phyloP scores from a whole-genome alignment of 345 rosid genomes.

The Arabidopsis arenosa region DNA sequence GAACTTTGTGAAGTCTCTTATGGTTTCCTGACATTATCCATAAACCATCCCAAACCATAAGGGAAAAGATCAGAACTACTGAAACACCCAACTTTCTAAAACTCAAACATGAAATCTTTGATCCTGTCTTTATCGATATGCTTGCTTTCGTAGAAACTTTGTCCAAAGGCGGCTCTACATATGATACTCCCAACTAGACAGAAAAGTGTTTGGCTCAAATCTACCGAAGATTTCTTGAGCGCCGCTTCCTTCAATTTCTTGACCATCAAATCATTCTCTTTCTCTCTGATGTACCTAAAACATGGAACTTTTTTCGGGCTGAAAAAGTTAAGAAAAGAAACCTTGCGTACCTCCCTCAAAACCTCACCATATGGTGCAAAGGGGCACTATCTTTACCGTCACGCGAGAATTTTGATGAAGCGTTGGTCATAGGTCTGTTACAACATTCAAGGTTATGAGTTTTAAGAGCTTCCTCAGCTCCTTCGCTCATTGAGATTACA shows the following conservation, averaged over 20 bases:
- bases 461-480: slow-evolving; percentile 44
- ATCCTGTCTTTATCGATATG: slow-evolving; percentile 16
- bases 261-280: slow-evolving; percentile 38
- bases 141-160: not conserved
- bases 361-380: no score
- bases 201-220: slow-evolving; percentile 19
- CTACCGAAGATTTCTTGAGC: slow-evolving; percentile 30
- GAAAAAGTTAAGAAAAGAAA: slow-evolving; percentile 28
- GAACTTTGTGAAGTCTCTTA: slow-evolving; percentile 21
- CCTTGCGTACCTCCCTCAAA: slow-evolving; percentile 45
- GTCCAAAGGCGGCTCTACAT: slow-evolving; percentile 36
- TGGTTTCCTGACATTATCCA: slow-evolving; percentile 30
- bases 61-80: slow-evolving; percentile 40
- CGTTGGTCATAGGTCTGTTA: slow-evolving; percentile 24
- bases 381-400: no score
- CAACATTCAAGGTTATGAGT: slow-evolving; percentile 48
- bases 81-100: no score
- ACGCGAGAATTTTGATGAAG: no score
- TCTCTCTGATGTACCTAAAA: slow-evolving; percentile 38
- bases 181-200: not conserved
- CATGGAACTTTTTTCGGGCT: slow-evolving; percentile 21
- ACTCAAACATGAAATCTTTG: slow-evolving; percentile 30
- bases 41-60: slow-evolving; percentile 28
- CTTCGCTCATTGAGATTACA: slow-evolving; percentile 40
- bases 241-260: slow-evolving; percentile 27